Evolutionary conservation across 202 grass and related monocot species (phyloP).

Genomic region (Hordeum pubiflorum): DNA sequence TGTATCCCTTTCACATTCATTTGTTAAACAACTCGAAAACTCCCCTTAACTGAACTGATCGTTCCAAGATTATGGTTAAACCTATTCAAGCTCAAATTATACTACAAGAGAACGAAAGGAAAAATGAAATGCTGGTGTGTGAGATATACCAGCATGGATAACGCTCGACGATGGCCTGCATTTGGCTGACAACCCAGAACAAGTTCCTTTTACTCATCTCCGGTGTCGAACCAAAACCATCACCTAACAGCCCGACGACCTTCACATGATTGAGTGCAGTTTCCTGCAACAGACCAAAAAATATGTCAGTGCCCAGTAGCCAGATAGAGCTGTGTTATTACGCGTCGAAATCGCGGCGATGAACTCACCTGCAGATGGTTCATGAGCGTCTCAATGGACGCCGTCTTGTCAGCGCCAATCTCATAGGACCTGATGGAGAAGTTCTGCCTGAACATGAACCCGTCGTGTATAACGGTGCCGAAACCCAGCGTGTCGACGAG

Average conservation of each 20-base stretch:
- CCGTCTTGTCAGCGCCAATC: conserved; percentile 70
- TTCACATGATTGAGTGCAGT: conserved; percentile 86
- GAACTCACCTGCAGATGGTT: conserved; percentile 80
- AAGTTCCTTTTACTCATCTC: conserved; percentile 89
- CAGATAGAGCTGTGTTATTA: background rate
- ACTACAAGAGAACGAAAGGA: background rate
- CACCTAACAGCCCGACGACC: conserved; percentile 62
- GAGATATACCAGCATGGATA: conserved; percentile 82
- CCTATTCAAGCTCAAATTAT: conserved; percentile 1
- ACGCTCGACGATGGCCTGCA: conserved; percentile 62
- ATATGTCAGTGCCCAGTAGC: background rate
- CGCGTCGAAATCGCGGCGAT: background rate
- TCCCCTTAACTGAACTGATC: conserved; percentile 20
- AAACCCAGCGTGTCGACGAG: conserved; percentile 68
- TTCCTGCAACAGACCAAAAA: conserved; percentile 46
- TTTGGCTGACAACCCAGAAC: conserved; percentile 96
- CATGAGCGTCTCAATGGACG: conserved; percentile 85
- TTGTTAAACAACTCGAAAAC: conserved; percentile 23
- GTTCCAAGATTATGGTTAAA: background rate
- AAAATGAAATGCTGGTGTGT: background rate
- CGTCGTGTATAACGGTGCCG: conserved; percentile 68
- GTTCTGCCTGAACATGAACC: conserved; percentile 80
- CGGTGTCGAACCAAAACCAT: conserved; percentile 82
- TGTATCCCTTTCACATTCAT: conserved; percentile 28
- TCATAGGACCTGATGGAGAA: conserved; percentile 92